A percentile compares a stretch with the other conserved stretches of the same genome.
These are phyloP conservation scores for Aspergillus incahuasiensis DNA, from an alignment of 495 filamentous ascomycete genomes.

Conservation along the genomic window DNA sequence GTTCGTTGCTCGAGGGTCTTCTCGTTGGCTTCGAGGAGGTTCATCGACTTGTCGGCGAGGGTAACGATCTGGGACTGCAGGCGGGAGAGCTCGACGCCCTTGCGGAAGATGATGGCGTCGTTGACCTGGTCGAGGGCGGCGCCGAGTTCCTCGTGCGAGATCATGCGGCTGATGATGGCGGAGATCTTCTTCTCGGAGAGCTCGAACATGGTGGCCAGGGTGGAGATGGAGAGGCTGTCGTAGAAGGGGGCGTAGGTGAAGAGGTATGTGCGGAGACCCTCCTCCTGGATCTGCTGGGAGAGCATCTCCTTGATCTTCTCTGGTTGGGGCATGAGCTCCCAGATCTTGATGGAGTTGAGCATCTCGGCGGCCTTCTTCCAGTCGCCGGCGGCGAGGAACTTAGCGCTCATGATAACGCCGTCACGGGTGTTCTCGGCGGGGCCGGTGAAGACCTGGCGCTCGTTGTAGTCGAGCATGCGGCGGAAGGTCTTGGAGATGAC, in stretches of 20 bases:
- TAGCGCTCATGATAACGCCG: conserved; percentile 97
- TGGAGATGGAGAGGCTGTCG: conserved; percentile 84
- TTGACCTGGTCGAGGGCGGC: conserved; percentile 98
- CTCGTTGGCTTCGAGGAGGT: conserved; percentile 95
- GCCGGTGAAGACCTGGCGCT: conserved; percentile 97
- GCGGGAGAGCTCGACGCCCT: conserved; percentile 94
- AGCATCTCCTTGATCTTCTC: conserved; percentile 95
- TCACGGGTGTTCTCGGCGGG: conserved; percentile 98
- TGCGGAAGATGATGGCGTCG: conserved; percentile 95
- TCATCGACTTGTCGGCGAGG: conserved; percentile 90
- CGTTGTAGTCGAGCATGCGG: conserved; percentile 97
- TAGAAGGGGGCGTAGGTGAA: conserved; percentile 99
- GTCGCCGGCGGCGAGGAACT: conserved; percentile 91
- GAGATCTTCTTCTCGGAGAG: conserved; percentile 82
- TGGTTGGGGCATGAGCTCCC: conserved; percentile 87
- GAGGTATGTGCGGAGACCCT: conserved; percentile 95
- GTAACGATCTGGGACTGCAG: conserved; percentile 93
- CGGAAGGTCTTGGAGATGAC: conserved; percentile 99
- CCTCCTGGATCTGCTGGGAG: conserved; percentile 94
- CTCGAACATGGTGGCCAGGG: conserved; percentile 92
- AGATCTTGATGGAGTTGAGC: conserved; percentile 97
- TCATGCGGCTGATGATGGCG: conserved; percentile 98
- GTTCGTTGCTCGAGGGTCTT: conserved; percentile 94
- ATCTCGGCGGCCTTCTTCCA: conserved; percentile 95
- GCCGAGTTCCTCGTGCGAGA: conserved; percentile 94